phyloP scores from a whole-genome alignment of 345 rosid genomes.

The Salix purpurea region DNA sequence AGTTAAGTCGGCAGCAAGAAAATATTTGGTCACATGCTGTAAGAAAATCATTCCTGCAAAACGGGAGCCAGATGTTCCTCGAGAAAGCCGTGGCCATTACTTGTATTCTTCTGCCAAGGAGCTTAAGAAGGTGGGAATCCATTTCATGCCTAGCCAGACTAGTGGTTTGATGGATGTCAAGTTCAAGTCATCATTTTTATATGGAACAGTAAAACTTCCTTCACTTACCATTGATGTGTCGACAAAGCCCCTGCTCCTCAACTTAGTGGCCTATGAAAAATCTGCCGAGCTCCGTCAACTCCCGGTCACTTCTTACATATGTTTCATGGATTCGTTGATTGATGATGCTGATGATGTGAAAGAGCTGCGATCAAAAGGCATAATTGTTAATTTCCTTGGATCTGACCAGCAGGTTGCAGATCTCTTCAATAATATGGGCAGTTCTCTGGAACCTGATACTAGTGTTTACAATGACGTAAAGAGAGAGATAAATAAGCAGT shows the following conservation, averaged over 20 bases:
- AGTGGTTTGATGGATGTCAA: neutral
- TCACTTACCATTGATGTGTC: conserved; percentile 12
- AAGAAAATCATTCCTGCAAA: no score
- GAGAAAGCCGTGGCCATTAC: no score
- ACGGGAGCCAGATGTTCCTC: no score
- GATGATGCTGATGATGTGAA: conserved; percentile 15
- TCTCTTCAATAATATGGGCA: neutral
- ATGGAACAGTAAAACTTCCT: conserved; percentile 9
- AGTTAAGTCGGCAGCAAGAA: no score
- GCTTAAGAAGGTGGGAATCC: neutral
- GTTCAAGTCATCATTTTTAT: neutral
- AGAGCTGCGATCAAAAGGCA: conserved; percentile 1
- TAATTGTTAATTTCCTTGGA: conserved; percentile 10
- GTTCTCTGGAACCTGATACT: no score
- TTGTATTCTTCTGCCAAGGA: neutral
- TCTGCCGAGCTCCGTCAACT: neutral
- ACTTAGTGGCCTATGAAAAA: conserved; percentile 15
- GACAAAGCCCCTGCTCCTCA: conserved; percentile 3
- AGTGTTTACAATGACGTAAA: no score
- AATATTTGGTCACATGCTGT: no score
- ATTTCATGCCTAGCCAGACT: neutral
- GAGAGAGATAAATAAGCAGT: neutral
- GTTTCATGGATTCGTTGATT: conserved; percentile 18
- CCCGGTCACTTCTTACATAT: conserved; percentile 12
- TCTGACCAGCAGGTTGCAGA: conserved; percentile 15